Evolutionary conservation across 148 eudicot species (phyloP).

Genomic region (Chenopodium suecicum): DNA sequence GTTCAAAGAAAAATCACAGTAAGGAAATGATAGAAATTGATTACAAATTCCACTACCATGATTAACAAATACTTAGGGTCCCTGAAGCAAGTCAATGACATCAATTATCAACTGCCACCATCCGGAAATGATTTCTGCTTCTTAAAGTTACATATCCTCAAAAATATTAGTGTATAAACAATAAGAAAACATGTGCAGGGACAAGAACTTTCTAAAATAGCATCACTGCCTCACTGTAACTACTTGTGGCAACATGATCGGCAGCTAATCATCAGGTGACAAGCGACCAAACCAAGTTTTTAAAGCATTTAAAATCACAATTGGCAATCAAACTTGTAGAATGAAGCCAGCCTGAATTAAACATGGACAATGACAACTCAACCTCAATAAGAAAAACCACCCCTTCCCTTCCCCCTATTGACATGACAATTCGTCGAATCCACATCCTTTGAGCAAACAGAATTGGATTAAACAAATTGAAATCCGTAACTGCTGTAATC

Average conservation of each 20-base stretch:
- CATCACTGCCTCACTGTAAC: neutral
- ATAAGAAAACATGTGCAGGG: neutral
- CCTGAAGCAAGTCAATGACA: neutral
- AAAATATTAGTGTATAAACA: neutral
- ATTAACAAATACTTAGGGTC: neutral
- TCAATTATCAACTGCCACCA: conserved; percentile 3
- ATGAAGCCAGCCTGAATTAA: conserved; percentile 4
- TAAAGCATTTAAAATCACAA: conserved; percentile 4
- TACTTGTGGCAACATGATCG: neutral
- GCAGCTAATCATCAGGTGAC: conserved; percentile 14
- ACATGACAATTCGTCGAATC: neutral
- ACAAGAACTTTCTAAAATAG: neutral
- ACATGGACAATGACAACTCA: conserved; percentile 29
- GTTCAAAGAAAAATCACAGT: neutral
- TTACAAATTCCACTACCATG: neutral
- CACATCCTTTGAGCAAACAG: conserved; percentile 2
- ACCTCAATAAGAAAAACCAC: conserved; percentile 4
- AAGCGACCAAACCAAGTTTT: conserved; percentile 5
- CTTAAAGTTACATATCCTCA: neutral
- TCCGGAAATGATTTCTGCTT: neutral
- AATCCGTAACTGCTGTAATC: neutral
- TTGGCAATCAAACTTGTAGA: conserved; percentile 6
- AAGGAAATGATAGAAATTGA: neutral
- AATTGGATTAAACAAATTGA: neutral
- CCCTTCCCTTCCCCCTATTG: neutral